These are phyloP conservation scores for Podospora pseudocomata DNA, from an alignment of 495 filamentous ascomycete species.

Conservation along the genomic window DNA sequence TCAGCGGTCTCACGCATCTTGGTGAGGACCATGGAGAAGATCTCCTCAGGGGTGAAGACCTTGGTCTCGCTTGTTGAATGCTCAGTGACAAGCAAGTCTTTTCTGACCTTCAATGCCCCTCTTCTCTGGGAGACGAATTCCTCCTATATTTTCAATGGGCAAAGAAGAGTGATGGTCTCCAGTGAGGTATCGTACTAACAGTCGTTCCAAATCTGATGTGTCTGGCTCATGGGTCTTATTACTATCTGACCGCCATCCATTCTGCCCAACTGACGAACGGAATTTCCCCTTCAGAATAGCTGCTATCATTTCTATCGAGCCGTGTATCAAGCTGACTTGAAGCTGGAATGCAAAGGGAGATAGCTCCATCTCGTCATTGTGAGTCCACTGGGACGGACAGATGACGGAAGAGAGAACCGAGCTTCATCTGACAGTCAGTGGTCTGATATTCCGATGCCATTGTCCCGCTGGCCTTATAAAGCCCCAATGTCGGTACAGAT, in stretches of 20 bases:
- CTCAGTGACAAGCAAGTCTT: no score
- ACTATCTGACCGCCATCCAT: background rate
- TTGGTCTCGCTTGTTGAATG: slow-evolving; percentile 86
- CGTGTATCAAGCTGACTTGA: background rate
- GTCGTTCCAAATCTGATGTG: background rate
- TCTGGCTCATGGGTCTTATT: background rate
- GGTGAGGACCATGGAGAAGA: slow-evolving; percentile 94
- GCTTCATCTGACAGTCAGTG: background rate
- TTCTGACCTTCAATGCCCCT: no score
- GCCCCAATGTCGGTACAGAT: no score
- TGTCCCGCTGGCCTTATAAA: no score
- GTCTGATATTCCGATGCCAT: background rate
- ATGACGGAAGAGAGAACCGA: background rate
- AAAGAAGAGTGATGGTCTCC: background rate
- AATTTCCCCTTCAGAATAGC: no score
- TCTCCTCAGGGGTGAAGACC: slow-evolving; percentile 93
- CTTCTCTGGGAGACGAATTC: no score
- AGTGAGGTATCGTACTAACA: background rate
- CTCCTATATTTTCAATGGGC: no score
- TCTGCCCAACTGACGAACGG: background rate
- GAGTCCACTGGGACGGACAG: background rate
- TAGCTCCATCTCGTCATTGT: background rate
- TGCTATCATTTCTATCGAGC: no score
- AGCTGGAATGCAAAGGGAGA: background rate
- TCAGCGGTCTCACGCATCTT: slow-evolving; percentile 97